Conservation (phyloP, 768 basidiomycete species). For the Hemileccinum rubropunctum region DNA sequence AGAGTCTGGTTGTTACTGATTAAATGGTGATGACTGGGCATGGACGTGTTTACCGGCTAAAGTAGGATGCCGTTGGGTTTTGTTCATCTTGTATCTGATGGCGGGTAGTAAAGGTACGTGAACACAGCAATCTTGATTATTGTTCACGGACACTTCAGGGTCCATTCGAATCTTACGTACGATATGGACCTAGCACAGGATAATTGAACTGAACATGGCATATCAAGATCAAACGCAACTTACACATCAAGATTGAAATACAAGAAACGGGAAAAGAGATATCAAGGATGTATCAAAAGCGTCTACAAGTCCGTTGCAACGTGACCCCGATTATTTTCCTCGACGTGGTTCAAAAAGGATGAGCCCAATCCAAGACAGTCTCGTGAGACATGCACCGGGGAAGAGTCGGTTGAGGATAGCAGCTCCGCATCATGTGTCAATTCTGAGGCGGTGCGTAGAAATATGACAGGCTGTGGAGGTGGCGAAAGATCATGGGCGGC, state of each 20-base stretch:
- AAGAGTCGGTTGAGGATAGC: not conserved
- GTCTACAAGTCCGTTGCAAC: not conserved
- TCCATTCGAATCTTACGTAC: not conserved
- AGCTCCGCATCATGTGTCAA: conserved; percentile 11
- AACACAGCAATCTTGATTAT: conserved; percentile 5
- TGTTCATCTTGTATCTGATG: not conserved
- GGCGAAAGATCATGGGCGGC: not conserved
- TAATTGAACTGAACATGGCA: not conserved
- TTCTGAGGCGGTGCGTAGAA: conserved; percentile 26
- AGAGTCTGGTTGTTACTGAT: not conserved
- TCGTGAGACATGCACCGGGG: conserved; percentile 17
- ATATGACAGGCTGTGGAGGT: conserved; percentile 14
- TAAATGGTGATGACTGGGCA: not conserved
- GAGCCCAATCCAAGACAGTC: conserved; percentile 15
- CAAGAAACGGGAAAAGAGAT: not conserved
- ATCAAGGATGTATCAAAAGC: not conserved
- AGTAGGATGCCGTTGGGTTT: not conserved
- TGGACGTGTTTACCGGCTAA: not conserved
- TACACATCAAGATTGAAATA: not conserved
- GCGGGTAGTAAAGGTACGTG: no score
- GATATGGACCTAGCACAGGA: not conserved
- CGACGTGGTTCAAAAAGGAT: conserved; percentile 16
- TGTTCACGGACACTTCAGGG: not conserved
- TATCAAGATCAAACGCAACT: not conserved
- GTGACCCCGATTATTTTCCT: not conserved